Percentiles rank a stretch among this genome's conserved stretches.
Evolutionary conservation across 768 basidiomycete genomes (phyloP).

Genomic region (Boletus rubroflammeus): DNA sequence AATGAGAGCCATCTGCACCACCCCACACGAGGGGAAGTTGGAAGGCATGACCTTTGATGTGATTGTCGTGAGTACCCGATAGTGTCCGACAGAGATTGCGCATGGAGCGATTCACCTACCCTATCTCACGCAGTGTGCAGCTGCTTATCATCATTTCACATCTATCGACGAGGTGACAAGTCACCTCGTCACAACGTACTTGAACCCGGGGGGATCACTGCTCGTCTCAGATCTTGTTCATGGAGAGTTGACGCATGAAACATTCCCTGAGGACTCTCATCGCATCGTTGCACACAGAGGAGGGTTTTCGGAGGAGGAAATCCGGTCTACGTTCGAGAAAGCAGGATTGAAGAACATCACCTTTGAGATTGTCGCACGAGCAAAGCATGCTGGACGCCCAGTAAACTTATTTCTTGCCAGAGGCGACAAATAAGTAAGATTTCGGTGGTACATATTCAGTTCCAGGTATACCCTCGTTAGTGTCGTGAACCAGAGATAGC

Average conservation of each 20-base stretch:
- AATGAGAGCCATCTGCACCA: slow-evolving; percentile 56
- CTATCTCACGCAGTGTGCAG: slow-evolving; percentile 45
- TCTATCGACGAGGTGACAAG: slow-evolving; percentile 49
- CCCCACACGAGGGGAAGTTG: slow-evolving; percentile 45
- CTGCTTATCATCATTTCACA: slow-evolving; percentile 61
- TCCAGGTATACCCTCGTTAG: not conserved
- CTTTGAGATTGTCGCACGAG: slow-evolving; percentile 35
- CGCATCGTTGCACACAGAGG: slow-evolving; percentile 51
- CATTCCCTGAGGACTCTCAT: slow-evolving; percentile 34
- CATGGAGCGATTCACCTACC: not conserved
- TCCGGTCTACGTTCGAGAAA: slow-evolving; percentile 47
- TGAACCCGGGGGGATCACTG: slow-evolving; percentile 60
- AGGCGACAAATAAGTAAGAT: slow-evolving; percentile 38
- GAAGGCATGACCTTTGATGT: slow-evolving; percentile 62
- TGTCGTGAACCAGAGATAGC: not conserved
- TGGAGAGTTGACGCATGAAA: slow-evolving; percentile 17
- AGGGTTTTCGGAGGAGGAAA: slow-evolving; percentile 50
- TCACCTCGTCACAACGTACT: slow-evolving; percentile 44
- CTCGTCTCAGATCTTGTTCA: slow-evolving; percentile 54
- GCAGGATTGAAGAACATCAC: slow-evolving; percentile 49
- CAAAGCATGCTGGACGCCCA: slow-evolving; percentile 30
- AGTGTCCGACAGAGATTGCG: not conserved
- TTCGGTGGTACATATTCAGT: not conserved
- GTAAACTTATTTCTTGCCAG: slow-evolving; percentile 55
- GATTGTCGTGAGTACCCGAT: slow-evolving; percentile 52